Percentiles rank a stretch among this genome's conserved stretches.
Evolutionary conservation across 2,329 filamentous ascomycete genomes (phyloP).

Genomic region (Claviceps cyperi): DNA sequence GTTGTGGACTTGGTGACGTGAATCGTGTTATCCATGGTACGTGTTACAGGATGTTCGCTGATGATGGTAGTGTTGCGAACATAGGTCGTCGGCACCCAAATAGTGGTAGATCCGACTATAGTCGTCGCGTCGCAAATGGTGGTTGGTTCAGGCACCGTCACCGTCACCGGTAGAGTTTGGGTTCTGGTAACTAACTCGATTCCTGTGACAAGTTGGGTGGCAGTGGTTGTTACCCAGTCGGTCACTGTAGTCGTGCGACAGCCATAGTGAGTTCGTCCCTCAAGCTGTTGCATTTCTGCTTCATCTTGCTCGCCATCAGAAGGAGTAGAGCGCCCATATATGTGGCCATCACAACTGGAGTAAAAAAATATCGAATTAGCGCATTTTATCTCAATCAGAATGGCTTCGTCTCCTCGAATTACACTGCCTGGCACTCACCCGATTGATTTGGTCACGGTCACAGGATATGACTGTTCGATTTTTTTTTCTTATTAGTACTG

Average conservation of each 20-base stretch:
- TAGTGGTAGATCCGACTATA: constrained; percentile 6
- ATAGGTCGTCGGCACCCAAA: constrained; percentile 8
- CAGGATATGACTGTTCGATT: constrained; percentile 10
- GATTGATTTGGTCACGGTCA: constrained; percentile 9
- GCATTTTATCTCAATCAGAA: neutral
- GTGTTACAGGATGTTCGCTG: constrained; percentile 7
- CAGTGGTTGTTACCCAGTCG: constrained; percentile 10
- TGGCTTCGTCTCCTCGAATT: neutral
- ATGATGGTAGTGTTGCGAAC: constrained; percentile 5
- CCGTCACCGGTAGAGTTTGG: constrained; percentile 4
- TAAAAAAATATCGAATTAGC: neutral
- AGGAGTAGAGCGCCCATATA: neutral
- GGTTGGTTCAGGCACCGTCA: constrained; percentile 4
- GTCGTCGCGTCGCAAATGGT: constrained; percentile 5
- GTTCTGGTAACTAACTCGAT: constrained; percentile 6
- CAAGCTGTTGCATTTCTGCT: neutral
- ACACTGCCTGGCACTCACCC: constrained; percentile 5
- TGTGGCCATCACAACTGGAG: constrained; percentile 2
- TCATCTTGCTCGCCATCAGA: neutral
- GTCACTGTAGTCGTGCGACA: constrained; percentile 11
- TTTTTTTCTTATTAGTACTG: constrained; percentile 3
- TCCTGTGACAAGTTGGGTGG: constrained; percentile 7
- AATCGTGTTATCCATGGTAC: constrained; percentile 8
- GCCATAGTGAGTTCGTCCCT: neutral
- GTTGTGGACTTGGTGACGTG: constrained; percentile 7